A percentile compares a stretch with the other conserved stretches of the same genome.
Conservation (phyloP, 2,329 filamentous ascomycete species). For the Calonectria pseudoreteaudii region DNA sequence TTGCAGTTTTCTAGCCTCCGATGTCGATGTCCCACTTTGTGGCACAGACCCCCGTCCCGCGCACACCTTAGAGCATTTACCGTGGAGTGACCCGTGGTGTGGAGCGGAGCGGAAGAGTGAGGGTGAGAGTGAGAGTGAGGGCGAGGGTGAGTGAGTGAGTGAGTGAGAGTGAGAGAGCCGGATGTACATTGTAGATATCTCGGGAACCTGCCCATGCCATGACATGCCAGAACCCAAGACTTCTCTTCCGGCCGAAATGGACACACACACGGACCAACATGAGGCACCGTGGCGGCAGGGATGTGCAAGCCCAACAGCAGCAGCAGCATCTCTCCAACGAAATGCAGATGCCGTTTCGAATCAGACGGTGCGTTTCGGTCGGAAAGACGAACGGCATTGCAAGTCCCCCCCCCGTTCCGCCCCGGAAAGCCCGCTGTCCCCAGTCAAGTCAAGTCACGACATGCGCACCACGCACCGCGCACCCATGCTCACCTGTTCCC, state of each 20-base stretch:
- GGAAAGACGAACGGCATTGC: conserved; percentile 15
- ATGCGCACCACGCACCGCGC: conserved; percentile 3
- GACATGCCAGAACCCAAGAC: background rate
- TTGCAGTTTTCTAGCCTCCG: conserved; percentile 16
- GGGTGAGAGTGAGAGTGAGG: background rate
- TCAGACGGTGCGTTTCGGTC: conserved; percentile 17
- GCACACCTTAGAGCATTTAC: conserved; percentile 7
- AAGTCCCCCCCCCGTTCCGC: conserved; percentile 17
- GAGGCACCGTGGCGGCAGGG: conserved; percentile 10
- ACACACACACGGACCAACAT: conserved; percentile 1
- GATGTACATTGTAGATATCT: background rate
- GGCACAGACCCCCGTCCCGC: conserved; percentile 16
- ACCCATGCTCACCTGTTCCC: conserved; percentile 8
- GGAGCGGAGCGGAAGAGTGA: conserved; percentile 4
- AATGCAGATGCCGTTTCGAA: conserved; percentile 10
- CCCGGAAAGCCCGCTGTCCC: conserved; percentile 12
- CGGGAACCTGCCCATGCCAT: background rate
- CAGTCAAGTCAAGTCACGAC: conserved; percentile 11
- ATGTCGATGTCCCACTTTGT: conserved; percentile 17
- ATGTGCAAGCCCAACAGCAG: background rate
- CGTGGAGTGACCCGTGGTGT: conserved; percentile 5
- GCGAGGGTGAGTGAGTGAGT: background rate
- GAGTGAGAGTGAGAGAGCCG: background rate
- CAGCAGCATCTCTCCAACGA: background rate
- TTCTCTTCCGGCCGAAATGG: background rate